Percentiles rank a stretch among this genome's conserved stretches.
These are phyloP conservation scores for Rhodofomes roseus DNA, from an alignment of 1,284 basidiomycete species.

Conservation along the genomic window DNA sequence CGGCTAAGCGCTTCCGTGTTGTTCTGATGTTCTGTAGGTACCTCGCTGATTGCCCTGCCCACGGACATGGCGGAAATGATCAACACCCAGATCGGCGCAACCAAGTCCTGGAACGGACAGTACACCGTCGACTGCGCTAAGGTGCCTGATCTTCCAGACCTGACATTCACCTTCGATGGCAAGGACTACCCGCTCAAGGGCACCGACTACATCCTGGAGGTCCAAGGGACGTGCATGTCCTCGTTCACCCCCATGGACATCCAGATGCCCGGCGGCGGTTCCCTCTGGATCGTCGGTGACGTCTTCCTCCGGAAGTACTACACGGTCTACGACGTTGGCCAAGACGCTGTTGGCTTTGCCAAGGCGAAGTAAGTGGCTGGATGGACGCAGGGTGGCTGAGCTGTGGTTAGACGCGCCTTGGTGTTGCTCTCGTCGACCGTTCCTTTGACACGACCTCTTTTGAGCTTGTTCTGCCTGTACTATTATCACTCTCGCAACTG, in stretches of 20 bases:
- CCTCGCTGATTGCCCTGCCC: slow-evolving; percentile 88
- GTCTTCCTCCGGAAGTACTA: slow-evolving; percentile 88
- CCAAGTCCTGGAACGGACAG: slow-evolving; percentile 92
- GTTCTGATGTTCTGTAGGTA: slow-evolving; percentile 46
- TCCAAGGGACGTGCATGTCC: slow-evolving; percentile 91
- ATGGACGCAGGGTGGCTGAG: background rate
- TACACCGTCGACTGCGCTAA: slow-evolving; percentile 90
- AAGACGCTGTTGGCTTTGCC: slow-evolving; percentile 87
- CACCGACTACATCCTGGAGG: slow-evolving; percentile 86
- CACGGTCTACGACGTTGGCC: slow-evolving; percentile 91
- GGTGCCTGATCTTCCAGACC: slow-evolving; percentile 81
- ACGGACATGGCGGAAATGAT: slow-evolving; percentile 97
- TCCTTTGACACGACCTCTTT: background rate
- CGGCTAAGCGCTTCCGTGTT: background rate
- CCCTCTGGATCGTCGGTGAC: slow-evolving; percentile 94
- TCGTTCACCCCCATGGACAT: slow-evolving; percentile 93
- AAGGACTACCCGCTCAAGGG: slow-evolving; percentile 79
- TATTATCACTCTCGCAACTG: background rate
- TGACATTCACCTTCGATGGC: slow-evolving; percentile 83
- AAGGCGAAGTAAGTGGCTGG: slow-evolving; percentile 15
- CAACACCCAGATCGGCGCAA: slow-evolving; percentile 93
- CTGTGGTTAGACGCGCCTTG: background rate
- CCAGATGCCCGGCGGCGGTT: slow-evolving; percentile 83
- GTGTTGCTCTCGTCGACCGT: background rate
- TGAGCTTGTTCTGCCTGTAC: background rate